Evolutionary conservation across 495 filamentous ascomycete species (phyloP), one percentile per base, ranked within the genome.

Genomic region (Penicillium paradoxum): DNA sequence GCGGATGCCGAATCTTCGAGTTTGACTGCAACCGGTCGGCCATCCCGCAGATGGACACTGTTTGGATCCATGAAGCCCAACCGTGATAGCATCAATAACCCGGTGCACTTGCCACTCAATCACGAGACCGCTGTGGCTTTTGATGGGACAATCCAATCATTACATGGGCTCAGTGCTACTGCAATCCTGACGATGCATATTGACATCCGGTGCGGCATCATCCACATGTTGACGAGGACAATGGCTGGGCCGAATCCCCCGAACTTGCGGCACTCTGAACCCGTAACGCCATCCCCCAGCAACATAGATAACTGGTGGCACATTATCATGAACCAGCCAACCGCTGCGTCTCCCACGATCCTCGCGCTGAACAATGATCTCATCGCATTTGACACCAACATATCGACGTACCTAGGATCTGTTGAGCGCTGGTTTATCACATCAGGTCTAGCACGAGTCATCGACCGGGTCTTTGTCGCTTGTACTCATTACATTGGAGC

Each of bases 81-180:
- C 36, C 72, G 75, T 27, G 80, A 82, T 52, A 71, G 72, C 34
- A 52, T 73, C 51, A 76, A 66, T 37, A 65, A 65, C n/a, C 81
- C 87, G 21, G 83, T 92, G 11, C 91, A 95, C 64, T 79, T 97
- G 17, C 93, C 95, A 1, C 86, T 99, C 72, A 96, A 91, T 55
- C 75, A 81, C 34, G 88, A 95, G 54, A 93, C 88, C 0, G 90
- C 88, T 22, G 60, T 45, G 39, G 82, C 81, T n/a, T 97, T 99
- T 62, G 95, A 99, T 67, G 82, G 77, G 44, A 91, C 93, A 33
- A 70, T 97, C 15, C 74, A 82, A 44, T 91, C 88, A 6, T 88
- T 90, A 65, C 86, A 87, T 41, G 76, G 85, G 33, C 83, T 99
- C 33, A 85, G 87, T 34, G 74, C 78, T 7, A 89, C 80, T 5